Base-by-base conservation (phyloP, 164 flowering plant genomes). In the Stephania japonica region DNA sequence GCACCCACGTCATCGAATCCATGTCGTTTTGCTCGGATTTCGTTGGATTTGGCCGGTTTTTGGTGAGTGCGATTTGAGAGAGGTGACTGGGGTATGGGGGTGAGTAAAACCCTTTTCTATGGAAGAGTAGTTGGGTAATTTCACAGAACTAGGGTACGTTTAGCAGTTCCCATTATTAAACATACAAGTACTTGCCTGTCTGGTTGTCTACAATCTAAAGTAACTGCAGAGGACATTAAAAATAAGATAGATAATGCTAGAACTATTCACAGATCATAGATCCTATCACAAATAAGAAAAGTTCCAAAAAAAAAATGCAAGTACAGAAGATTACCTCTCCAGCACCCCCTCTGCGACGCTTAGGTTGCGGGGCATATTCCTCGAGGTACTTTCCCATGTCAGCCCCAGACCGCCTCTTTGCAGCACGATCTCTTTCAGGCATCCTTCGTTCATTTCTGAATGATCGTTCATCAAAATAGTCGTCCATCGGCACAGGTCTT, bases 321-420 rank as follows among this genome's bases (percentile, higher is more conserved):
- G 53, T 25, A 73, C 25, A 23, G 21, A 53, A 21, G 12, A 38
- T 63, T 80, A 95, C 99, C 99, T 93, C 93, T 79, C 99, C 98
- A 2, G 90, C 96, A 32, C 4, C 38, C 78, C 97, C 93, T 76
- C 89, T 85, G 9, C 98, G 91, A 5, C 99, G 95, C 82, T 93
- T 95, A 72, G 90, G 78, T 75, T 84, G 84, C 10, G 86, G 90
- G 53, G 73, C 80, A 81, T 79, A 76, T 19, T 90, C 97, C 41
- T 84, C 84, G 73, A 79, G 80, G 70, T 76, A 80, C 56, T 74
- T 82, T 71, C 82, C 93, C 66, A 78, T 65, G 66, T 90, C 97
- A 32, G 65, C 74, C 25, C 75, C 79, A 43, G 89, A 73, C 65
- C 85, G 84, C 80, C 87, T 84, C 81, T 86, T 87, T 24, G 84